Conservation (phyloP, 768 basidiomycete species). For the Psilocybe azurescens region DNA sequence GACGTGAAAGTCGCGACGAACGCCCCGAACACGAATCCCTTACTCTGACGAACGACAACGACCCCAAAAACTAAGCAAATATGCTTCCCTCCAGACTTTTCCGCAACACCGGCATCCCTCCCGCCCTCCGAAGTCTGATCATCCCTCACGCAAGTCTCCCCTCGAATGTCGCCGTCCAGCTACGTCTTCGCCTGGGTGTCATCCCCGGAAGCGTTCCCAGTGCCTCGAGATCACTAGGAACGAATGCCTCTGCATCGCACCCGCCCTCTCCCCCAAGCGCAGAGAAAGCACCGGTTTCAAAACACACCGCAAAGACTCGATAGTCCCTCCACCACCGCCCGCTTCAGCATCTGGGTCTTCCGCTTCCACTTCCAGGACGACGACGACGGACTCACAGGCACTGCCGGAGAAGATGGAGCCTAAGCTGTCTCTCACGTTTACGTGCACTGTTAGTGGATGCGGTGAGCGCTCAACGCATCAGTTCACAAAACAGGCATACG, state of each 20-base stretch:
- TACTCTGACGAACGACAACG: too few species aligned
- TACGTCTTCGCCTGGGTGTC: constrained; percentile 38
- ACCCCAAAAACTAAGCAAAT: background rate
- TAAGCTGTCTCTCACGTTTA: constrained; percentile 79
- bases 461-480: constrained; percentile 82
- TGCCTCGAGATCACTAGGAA: constrained; percentile 12
- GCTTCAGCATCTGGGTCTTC: constrained; percentile 12
- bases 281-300: constrained; percentile 3
- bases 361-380: constrained; percentile 10
- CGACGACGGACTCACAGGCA: constrained; percentile 31
- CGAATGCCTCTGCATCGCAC: background rate
- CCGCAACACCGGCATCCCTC: constrained; percentile 48
- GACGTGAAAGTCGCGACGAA: too few species aligned
- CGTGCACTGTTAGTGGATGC: constrained; percentile 81
- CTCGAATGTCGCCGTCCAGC: constrained; percentile 34
- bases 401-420: constrained; percentile 57
- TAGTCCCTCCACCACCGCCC: constrained; percentile 7
- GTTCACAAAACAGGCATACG: constrained; percentile 86
- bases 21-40: too few species aligned
- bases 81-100: constrained; percentile 56
- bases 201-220: constrained; percentile 16
- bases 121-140: constrained; percentile 45
- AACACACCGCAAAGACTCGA: constrained; percentile 2
- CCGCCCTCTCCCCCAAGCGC: background rate
- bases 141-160: constrained; percentile 42